phyloP scores from a whole-genome alignment of 1,284 basidiomycete species.

The Schizophyllum commune region DNA sequence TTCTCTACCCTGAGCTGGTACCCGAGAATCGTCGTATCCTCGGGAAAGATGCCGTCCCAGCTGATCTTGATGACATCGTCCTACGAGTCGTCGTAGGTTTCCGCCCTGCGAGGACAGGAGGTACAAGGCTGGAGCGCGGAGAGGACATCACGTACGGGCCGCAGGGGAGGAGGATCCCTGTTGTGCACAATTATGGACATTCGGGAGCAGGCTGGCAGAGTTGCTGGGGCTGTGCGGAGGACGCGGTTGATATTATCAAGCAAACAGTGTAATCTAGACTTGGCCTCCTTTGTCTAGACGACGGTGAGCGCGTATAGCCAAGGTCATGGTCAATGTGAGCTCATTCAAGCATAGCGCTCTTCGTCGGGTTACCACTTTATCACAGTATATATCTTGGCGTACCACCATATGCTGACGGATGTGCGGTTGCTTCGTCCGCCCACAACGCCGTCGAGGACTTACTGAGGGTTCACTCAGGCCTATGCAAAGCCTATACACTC shows the following conservation, averaged over 20 bases:
- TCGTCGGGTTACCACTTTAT: no score
- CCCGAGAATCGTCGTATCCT: slow-evolving; percentile 5
- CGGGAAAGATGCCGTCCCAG: slow-evolving; percentile 4
- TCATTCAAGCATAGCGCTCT: no score
- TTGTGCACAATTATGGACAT: slow-evolving; percentile 17
- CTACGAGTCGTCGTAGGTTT: slow-evolving; percentile 14
- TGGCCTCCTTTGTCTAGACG: no score
- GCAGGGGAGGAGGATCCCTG: slow-evolving; percentile 5
- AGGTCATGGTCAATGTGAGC: no score
- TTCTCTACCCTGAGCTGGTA: slow-evolving; percentile 12
- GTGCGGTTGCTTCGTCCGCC: no score
- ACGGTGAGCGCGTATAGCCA: no score
- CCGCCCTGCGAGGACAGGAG: slow-evolving; percentile 15
- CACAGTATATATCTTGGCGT: no score
- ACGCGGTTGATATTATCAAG: slow-evolving; percentile 10
- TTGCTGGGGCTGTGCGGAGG: slow-evolving; percentile 16
- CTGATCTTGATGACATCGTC: slow-evolving; percentile 14
- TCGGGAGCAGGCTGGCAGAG: slow-evolving; percentile 18
- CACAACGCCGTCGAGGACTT: no score
- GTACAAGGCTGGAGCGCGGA: slow-evolving; percentile 14
- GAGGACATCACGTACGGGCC: slow-evolving; percentile 6
- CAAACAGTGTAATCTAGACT: no score
- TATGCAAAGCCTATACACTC: no score
- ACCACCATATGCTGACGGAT: no score
- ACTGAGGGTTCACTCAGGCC: no score